Evolutionary conservation across 176 grass and related monocot species (phyloP).

Genomic region (Triticum turgidum): DNA sequence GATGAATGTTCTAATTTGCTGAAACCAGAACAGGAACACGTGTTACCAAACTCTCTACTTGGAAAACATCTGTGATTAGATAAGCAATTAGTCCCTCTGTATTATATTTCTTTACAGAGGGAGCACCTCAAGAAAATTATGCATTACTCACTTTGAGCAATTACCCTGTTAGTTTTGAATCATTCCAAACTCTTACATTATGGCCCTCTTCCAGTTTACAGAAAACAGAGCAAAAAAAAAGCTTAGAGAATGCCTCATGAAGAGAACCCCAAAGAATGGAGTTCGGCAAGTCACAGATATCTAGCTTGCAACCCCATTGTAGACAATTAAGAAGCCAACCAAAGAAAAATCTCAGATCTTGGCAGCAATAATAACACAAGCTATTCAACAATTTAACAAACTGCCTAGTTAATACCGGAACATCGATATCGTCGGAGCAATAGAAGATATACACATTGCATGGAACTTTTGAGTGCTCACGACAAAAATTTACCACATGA

Average conservation of each 20-base stretch:
- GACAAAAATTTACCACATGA: neutral
- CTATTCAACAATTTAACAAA: neutral
- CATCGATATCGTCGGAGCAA: neutral
- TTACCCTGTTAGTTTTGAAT: neutral
- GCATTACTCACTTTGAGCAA: neutral
- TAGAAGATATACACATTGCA: neutral
- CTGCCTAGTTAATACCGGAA: neutral
- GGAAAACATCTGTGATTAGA: neutral
- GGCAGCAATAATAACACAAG: neutral
- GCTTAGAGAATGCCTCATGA: neutral
- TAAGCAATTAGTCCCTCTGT: neutral
- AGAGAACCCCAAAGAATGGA: neutral
- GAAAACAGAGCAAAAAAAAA: neutral
- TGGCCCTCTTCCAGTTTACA: neutral
- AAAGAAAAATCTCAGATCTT: neutral
- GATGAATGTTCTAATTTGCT: constrained; percentile 98
- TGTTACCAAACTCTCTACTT: neutral
- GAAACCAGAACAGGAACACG: constrained; percentile 10
- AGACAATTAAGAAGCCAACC: neutral
- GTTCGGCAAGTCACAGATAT: neutral
- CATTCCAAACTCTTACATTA: neutral
- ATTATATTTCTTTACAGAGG: too few relatives aligned
- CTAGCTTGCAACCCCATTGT: neutral
- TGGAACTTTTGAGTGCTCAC: neutral
- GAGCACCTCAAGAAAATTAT: neutral